Conservation (phyloP, 139 green algal species). For the Pseudopediastrum boryanum region DNA sequence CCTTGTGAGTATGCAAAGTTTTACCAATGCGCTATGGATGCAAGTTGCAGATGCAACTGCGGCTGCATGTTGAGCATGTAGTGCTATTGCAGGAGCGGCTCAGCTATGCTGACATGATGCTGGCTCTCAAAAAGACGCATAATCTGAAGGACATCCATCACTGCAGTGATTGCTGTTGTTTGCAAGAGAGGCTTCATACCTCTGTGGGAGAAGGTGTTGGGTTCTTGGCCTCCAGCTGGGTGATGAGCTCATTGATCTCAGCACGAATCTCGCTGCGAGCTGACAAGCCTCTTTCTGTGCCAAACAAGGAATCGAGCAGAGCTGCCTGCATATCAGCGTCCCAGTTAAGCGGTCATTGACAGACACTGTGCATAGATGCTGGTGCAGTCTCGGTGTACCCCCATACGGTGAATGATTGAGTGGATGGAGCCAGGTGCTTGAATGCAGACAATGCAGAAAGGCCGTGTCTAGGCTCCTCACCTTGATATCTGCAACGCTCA, state of each 20-base stretch:
- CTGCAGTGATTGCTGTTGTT: not conserved
- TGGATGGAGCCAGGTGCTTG: no score
- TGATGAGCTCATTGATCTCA: conserved; percentile 93
- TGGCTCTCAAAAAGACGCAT: not conserved
- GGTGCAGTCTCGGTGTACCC: no score
- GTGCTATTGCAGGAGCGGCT: not conserved
- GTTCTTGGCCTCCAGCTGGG: conserved; percentile 91
- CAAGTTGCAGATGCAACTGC: no score
- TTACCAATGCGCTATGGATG: no score
- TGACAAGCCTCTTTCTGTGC: conserved; percentile 80
- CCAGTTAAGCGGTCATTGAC: no score
- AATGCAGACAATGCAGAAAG: no score
- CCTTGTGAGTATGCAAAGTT: no score
- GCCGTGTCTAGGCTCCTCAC: conserved; percentile 5
- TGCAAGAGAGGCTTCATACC: conserved; percentile 2
- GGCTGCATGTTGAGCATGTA: no score
- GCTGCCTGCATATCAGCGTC: conserved; percentile 75
- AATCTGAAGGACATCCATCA: not conserved
- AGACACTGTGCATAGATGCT: no score
- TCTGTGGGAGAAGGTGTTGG: conserved; percentile 79
- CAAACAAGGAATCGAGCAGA: conserved; percentile 88
- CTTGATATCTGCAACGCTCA: conserved; percentile 38
- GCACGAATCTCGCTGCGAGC: conserved; percentile 74
- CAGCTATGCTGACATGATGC: no score
- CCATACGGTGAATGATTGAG: no score